phyloP scores from a whole-genome alignment of 805 yeast species.

The Maudiozyma bulderi region DNA sequence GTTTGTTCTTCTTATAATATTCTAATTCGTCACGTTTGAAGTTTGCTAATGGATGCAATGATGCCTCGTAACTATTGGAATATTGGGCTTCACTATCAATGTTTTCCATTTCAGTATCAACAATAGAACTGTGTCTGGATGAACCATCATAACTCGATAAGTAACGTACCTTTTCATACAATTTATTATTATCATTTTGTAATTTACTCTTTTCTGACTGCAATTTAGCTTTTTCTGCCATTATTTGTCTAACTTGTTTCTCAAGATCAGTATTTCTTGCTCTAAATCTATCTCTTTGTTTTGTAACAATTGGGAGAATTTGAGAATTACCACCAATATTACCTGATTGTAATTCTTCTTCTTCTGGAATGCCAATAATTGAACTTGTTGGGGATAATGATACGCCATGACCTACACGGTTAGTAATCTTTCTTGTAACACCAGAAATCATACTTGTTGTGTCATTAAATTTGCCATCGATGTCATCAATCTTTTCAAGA shows the following conservation, averaged over 20 bases:
- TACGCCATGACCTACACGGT: conserved; percentile 24
- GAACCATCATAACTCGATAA: conserved; percentile 40
- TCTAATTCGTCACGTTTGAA: conserved; percentile 72
- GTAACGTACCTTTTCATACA: conserved; percentile 70
- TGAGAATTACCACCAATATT: conserved; percentile 31
- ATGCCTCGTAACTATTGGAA: conserved; percentile 59
- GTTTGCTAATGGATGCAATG: conserved; percentile 73
- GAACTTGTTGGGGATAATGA: conserved; percentile 45
- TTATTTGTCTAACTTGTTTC: conserved; percentile 59
- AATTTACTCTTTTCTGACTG: conserved; percentile 54
- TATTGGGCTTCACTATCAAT: conserved; percentile 51
- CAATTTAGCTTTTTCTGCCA: conserved; percentile 44
- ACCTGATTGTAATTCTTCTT: conserved; percentile 13
- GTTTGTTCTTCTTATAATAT: conserved; percentile 51
- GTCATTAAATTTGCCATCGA: conserved; percentile 32
- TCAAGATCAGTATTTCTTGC: conserved; percentile 76
- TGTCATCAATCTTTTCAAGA: conserved; percentile 47
- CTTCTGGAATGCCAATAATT: conserved; percentile 38
- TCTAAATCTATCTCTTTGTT: conserved; percentile 90
- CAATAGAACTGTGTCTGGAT: conserved; percentile 19
- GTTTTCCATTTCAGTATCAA: conserved; percentile 16
- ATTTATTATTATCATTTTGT: conserved; percentile 64
- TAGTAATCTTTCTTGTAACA: conserved; percentile 32
- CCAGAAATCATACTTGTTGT: conserved; percentile 63
- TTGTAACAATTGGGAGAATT: conserved; percentile 77